Base-by-base conservation (phyloP, 148 eudicot genomes). In the Rhododendron williamsianum region DNA sequence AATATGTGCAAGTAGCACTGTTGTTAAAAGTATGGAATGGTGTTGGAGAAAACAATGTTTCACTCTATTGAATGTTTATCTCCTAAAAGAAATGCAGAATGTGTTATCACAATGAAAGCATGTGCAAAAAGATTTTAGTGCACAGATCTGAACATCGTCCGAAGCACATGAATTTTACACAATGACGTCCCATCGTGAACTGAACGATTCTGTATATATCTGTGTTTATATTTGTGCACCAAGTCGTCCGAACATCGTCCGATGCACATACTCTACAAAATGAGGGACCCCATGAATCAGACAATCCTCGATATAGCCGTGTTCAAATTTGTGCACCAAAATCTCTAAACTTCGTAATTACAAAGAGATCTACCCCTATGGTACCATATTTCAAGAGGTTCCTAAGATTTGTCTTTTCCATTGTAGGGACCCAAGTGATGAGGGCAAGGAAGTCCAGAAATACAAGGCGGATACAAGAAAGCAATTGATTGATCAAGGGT, bases 401-500 rank as follows among this genome's bases (percentile, higher is more conserved):
- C 27, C 36, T 69, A 69, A 69, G 74, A 27, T 11, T 69, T 10
- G 4, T 69, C 19, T 33, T 71, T 13, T 33, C 25, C 38, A 30
- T 30, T 78, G 46, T 48, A 81, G 92, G 88, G 78, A 73, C 43
- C 81, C 77, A 13, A 86, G 86, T 30, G 88, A 90, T 76, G 87
- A 87, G 23, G 25, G 48, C 6, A 89, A 82, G 49, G 30, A 51
- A 51, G 90, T 86, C 1, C 84, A 90, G 60, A 49, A 60, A 49
- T 90, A 84, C 89, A 91, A 88, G 81, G 84, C 87, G 5, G 87
- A 83, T n/a, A 77, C 38, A 46, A 89, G 92, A 77, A 82, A 76
- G 51, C 85, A 89, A 80, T 63, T 91, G 48, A 85, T 87, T 2
- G 86, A 67, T 15, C 63, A 81, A 41, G 92, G 90, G 30, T 90